Base-by-base conservation (phyloP, 2,329 filamentous ascomycete genomes). In the Nigrograna mackinnonii region DNA sequence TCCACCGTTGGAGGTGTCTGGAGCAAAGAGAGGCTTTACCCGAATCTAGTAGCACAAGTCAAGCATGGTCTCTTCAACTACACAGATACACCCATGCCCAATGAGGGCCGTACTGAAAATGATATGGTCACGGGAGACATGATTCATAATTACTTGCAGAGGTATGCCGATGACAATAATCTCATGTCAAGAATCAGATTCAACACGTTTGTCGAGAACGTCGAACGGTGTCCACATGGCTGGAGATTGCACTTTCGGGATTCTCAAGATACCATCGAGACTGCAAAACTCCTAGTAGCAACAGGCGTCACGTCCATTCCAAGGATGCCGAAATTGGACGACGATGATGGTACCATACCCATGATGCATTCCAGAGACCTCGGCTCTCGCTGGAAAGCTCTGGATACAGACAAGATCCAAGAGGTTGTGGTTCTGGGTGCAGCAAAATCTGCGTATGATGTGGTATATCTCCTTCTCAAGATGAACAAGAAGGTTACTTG, bases 401-500 rank as follows among this genome's bases (percentile, higher is more conserved):
- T 61, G 31, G 38, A 40, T 5, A 24, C 37, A 21, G 16, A 42
- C n/a, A n/a, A 9, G n/a, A n/a, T 61, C 13, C 47, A 57, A 36
- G 48, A 62, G 22, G 36, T 70, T 22, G 42, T 58, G 3, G 57
- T 72, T 1, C 33, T 69, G 12, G 68, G 69, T 13, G 69, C 54
- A 4, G 66, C 56, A 12, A 69, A 70, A 36, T 72, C 68, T 6
- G 57, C 68, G 5, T 67, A 64, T 14, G 69, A 71, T 44, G 61
- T 70, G 50, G 60, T 64, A 1, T 72, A 71, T 40, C 57, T 60
- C 22, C 45, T 50, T 7, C 55, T 55, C 20, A 68, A 67, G 46
- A 56, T 54, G 2, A 56, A 54, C n/a, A 68, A 67, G 34, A 52
- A 34, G 0, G 63, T 70, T 2, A 55, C 49, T n/a, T 72, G 68